These are phyloP conservation scores for Linnemannia schmuckeri DNA, from an alignment of 192 early-diverging fungal species.

Conservation along the genomic window DNA sequence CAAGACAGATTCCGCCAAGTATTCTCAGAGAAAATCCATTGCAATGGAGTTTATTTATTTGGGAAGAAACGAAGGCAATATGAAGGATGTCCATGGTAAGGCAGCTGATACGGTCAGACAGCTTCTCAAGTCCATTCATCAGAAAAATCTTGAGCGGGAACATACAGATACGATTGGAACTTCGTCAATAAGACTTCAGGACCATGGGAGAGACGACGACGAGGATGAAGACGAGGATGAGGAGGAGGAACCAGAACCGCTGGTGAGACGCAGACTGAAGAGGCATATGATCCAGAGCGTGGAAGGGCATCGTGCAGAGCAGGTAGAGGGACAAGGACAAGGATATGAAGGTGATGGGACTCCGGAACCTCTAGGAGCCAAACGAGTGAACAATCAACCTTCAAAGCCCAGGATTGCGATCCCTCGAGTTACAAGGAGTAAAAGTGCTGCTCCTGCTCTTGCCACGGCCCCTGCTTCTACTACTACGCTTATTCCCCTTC, in stretches of 20 bases:
- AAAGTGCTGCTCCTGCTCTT: background rate
- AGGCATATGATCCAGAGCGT: no score
- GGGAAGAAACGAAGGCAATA: slow-evolving; percentile 2
- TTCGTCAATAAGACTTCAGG: background rate
- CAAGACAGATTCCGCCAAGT: background rate
- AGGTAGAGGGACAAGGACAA: background rate
- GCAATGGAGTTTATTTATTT: slow-evolving; percentile 10
- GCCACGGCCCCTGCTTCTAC: background rate
- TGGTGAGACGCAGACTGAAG: background rate
- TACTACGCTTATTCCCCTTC: background rate
- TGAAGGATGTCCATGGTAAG: slow-evolving; percentile 13
- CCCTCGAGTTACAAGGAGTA: slow-evolving; percentile 13
- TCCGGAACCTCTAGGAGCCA: background rate
- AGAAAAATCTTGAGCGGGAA: background rate
- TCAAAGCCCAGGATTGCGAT: background rate
- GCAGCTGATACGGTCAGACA: background rate
- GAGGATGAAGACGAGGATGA: background rate
- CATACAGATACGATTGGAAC: background rate
- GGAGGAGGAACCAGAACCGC: background rate
- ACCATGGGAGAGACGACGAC: background rate
- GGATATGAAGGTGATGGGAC: no score
- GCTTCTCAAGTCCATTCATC: slow-evolving; percentile 7
- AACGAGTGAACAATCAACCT: background rate
- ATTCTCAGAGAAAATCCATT: slow-evolving; percentile 17
- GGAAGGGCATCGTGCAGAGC: background rate